Conservation (phyloP, 129 eudicot species). For the Arctium minus region DNA sequence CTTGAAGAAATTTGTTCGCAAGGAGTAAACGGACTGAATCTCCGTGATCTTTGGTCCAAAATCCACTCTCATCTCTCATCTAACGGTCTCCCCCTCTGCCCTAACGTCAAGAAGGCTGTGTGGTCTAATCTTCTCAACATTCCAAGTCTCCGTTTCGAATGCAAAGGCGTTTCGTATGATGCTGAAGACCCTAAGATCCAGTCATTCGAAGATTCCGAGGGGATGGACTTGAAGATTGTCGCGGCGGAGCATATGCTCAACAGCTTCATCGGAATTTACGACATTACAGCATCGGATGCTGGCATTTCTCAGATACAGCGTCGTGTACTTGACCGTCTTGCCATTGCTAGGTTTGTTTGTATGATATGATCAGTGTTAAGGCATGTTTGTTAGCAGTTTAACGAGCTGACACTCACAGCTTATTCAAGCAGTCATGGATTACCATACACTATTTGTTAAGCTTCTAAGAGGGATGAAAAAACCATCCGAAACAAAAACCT, state of each 20-base stretch:
- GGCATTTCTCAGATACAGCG: conserved; percentile 42
- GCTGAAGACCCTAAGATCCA: conserved; percentile 29
- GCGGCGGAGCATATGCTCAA: conserved; percentile 58
- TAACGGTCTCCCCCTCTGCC: conserved; percentile 43
- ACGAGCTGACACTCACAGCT: too few relatives aligned
- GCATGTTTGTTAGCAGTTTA: too few relatives aligned
- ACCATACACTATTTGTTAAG: too few relatives aligned
- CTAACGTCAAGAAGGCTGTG: conserved; percentile 59
- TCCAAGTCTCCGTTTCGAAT: conserved; percentile 50
- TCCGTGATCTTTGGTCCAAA: conserved; percentile 51
- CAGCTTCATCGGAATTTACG: conserved; percentile 69
- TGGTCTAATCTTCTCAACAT: conserved; percentile 56
- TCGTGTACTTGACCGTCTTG: conserved; percentile 62
- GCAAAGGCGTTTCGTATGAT: conserved; percentile 22
- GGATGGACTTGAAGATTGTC: conserved; percentile 45
- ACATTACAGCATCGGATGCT: conserved; percentile 46
- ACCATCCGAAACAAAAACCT: too few relatives aligned
- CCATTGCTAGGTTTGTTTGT: conserved; percentile 67
- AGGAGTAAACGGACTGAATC: conserved; percentile 47
- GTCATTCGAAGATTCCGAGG: conserved; percentile 49
- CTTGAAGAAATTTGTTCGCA: conserved; percentile 74
- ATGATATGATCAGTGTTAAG: neutral
- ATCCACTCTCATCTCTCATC: conserved; percentile 39
- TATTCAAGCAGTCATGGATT: too few relatives aligned
- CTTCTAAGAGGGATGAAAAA: too few relatives aligned